Evolutionary conservation across 2,329 filamentous ascomycete species (phyloP).

Genomic region (Exophiala lecanii-corni): DNA sequence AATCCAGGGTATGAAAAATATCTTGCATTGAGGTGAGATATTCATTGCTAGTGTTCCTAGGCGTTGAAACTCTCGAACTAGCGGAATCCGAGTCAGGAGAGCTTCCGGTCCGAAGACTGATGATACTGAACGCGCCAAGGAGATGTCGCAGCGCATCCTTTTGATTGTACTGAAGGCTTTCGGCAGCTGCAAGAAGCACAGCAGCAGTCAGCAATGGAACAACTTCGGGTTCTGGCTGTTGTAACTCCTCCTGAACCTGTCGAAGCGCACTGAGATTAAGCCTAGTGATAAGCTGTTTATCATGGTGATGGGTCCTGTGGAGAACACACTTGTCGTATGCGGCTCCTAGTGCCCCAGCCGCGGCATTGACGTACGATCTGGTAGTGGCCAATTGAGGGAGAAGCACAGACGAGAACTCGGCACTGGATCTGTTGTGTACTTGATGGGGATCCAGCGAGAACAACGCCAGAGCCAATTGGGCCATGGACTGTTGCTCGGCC

Average conservation of each 20-base stretch:
- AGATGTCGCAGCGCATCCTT: constrained; percentile 6
- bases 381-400: constrained; percentile 9
- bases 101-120: not conserved
- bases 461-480: constrained; percentile 1
- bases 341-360: constrained; percentile 8
- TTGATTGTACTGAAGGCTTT: constrained; percentile 6
- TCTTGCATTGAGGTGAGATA: not conserved
- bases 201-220: constrained; percentile 5
- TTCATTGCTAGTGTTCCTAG: too few relatives aligned
- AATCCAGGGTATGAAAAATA: constrained; percentile 1
- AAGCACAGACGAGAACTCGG: constrained; percentile 1
- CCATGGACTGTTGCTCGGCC: constrained; percentile 6
- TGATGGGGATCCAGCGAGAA: constrained; percentile 8
- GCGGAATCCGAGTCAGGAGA: not conserved
- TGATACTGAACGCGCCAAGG: constrained; percentile 7
- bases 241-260: constrained; percentile 9
- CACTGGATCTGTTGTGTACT: constrained; percentile 3
- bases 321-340: constrained; percentile 9
- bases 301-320: not conserved
- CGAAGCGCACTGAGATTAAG: constrained; percentile 6
- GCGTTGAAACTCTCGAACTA: not conserved
- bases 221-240: constrained; percentile 1
- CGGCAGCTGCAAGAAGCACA: constrained; percentile 6
- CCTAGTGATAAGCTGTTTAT: constrained; percentile 1
- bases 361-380: constrained; percentile 7